phyloP scores from a whole-genome alignment of 148 eudicot species.

The Rhododendron henanense region DNA sequence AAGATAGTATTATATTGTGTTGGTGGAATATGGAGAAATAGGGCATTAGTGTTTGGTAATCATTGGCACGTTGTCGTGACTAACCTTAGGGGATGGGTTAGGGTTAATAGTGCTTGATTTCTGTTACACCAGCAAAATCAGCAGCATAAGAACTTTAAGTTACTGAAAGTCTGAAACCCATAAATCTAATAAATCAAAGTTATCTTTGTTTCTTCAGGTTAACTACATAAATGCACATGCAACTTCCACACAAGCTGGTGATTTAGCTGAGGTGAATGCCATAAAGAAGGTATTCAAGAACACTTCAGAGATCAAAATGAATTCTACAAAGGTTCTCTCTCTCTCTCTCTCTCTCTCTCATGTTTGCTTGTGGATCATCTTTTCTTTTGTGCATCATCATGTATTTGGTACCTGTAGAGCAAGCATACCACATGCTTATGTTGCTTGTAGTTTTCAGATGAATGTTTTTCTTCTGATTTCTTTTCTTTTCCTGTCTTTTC shows the following conservation, averaged over 20 bases:
- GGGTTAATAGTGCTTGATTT: slow-evolving; percentile 1
- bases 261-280: slow-evolving; percentile 94
- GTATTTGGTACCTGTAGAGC: neutral
- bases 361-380: neutral
- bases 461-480: neutral
- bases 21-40: neutral
- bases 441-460: neutral
- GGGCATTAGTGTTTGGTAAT: neutral
- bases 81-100: neutral
- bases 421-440: neutral
- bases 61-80: neutral
- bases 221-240: slow-evolving; percentile 98
- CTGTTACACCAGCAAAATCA: neutral
- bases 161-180: neutral
- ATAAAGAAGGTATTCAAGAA: slow-evolving; percentile 88
- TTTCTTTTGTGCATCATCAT: neutral
- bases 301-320: slow-evolving; percentile 84
- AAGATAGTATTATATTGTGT: neutral
- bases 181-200: neutral
- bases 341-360: neutral
- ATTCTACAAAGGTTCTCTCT: slow-evolving; percentile 69
- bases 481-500: neutral
- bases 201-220: slow-evolving; percentile 44
- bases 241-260: slow-evolving; percentile 92
- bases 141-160: neutral